Conservation (phyloP, 495 filamentous ascomycete genomes). For the Aspergillus taichungensis region DNA sequence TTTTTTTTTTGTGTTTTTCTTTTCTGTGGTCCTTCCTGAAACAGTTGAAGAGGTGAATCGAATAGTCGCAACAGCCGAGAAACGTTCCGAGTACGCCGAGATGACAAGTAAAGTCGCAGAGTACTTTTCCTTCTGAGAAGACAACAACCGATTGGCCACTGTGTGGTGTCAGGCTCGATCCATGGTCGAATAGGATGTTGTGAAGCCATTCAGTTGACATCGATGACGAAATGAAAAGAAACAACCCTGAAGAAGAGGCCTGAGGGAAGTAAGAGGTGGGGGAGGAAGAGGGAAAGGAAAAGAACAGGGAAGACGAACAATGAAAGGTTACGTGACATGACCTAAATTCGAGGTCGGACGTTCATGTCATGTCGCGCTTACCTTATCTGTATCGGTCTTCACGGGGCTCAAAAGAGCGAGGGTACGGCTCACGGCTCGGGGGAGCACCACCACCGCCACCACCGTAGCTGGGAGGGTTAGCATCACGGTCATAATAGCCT, state of each 20-base stretch:
- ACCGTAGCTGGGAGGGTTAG: conserved; percentile 47
- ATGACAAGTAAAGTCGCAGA: conserved; percentile 27
- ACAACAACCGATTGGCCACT: conserved; percentile 27
- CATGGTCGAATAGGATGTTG: conserved; percentile 16
- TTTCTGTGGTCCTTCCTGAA: conserved; percentile 6
- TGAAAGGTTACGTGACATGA: conserved; percentile 9
- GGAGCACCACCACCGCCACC: conserved; percentile 34
- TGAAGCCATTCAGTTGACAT: conserved; percentile 12
- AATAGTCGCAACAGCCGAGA: conserved; percentile 22
- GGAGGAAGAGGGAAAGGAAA: conserved; percentile 4
- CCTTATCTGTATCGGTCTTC: conserved; percentile 40
- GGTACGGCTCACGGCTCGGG: conserved; percentile 54
- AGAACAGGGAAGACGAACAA: conserved; percentile 7
- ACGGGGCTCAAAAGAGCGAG: conserved; percentile 45
- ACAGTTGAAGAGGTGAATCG: conserved; percentile 22
- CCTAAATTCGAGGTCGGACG: conserved; percentile 3
- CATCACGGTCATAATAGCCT: conserved; percentile 48
- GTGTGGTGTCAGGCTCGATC: conserved; percentile 28
- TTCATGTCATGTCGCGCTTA: conserved; percentile 19
- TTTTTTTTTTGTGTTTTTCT: conserved; percentile 4
- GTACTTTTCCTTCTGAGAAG: conserved; percentile 17
- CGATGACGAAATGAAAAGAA: conserved; percentile 20
- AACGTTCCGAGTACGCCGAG: conserved; percentile 26
- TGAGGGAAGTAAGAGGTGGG: too few species aligned
- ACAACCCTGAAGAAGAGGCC: not conserved